phyloP scores from a whole-genome alignment of 2,329 filamentous ascomycete genomes.

The Penicillium sumatraense region DNA sequence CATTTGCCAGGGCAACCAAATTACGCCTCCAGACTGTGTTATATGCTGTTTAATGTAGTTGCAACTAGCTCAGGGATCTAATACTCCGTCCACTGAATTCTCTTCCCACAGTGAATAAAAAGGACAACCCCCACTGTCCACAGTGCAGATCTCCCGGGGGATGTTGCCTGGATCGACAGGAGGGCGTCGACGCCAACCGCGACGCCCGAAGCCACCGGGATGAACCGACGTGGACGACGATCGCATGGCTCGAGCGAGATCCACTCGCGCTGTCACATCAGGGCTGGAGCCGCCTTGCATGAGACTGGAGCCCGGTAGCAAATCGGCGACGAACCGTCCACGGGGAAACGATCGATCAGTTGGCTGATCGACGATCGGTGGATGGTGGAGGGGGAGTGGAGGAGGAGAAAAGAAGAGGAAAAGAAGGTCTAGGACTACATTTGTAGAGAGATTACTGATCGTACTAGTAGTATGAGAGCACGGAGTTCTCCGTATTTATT shows the following conservation, averaged over 20 bases:
- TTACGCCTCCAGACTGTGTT: too few species aligned
- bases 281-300: slow-evolving; percentile 26
- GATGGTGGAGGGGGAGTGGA: not conserved
- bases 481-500: not conserved
- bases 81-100: too few species aligned
- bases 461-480: not conserved
- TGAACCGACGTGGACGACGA: slow-evolving; percentile 27
- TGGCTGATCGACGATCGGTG: not conserved
- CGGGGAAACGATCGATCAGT: not conserved
- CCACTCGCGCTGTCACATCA: slow-evolving; percentile 29
- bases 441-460: not conserved
- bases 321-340: slow-evolving; percentile 28
- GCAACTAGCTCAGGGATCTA: too few species aligned
- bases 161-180: slow-evolving; percentile 3
- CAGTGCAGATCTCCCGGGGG: too few species aligned
- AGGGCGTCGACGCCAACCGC: slow-evolving; percentile 18
- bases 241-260: slow-evolving; percentile 28
- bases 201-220: slow-evolving; percentile 28
- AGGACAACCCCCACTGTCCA: too few species aligned
- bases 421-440: too few species aligned
- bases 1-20: too few species aligned
- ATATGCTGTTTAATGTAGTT: too few species aligned
- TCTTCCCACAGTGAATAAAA: too few species aligned
- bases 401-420: too few species aligned
- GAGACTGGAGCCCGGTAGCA: slow-evolving; percentile 17